These are phyloP conservation scores for Curvularia sp. DNA, from an alignment of 2,329 filamentous ascomycete species.

Conservation along the genomic window DNA sequence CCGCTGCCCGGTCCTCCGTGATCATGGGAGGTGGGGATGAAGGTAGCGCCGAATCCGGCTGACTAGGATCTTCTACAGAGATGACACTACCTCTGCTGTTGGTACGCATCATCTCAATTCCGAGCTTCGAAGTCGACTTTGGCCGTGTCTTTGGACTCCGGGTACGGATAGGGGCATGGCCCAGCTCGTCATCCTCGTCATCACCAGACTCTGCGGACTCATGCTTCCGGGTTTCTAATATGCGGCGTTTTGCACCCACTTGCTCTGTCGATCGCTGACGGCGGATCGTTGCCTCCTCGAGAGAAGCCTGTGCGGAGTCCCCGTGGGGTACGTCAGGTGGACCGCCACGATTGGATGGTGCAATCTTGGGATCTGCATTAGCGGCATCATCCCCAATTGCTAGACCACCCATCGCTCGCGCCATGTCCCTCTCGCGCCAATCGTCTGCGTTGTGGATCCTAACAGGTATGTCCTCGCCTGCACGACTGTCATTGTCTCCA, in stretches of 20 bases:
- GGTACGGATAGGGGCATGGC: slow-evolving; percentile 60
- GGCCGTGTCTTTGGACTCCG: slow-evolving; percentile 60
- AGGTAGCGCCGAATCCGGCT: slow-evolving; percentile 43
- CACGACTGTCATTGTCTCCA: slow-evolving; percentile 81
- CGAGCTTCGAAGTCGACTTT: slow-evolving; percentile 75
- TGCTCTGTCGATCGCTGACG: slow-evolving; percentile 76
- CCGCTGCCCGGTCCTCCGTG: slow-evolving; percentile 50
- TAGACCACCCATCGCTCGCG: slow-evolving; percentile 66
- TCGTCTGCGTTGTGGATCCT: slow-evolving; percentile 77
- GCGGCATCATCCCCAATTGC: slow-evolving; percentile 75
- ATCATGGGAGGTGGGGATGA: slow-evolving; percentile 53
- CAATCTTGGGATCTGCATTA: slow-evolving; percentile 44
- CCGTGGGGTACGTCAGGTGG: slow-evolving; percentile 51
- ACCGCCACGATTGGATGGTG: slow-evolving; percentile 43
- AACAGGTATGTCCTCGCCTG: slow-evolving; percentile 76
- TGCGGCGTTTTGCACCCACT: slow-evolving; percentile 75
- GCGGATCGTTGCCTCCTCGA: slow-evolving; percentile 60
- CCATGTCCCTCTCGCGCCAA: slow-evolving; percentile 70
- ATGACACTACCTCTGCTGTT: slow-evolving; percentile 86
- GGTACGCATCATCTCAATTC: slow-evolving; percentile 97
- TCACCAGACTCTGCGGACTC: slow-evolving; percentile 89
- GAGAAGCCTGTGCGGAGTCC: slow-evolving; percentile 65
- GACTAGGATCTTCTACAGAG: slow-evolving; percentile 56
- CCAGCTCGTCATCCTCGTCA: slow-evolving; percentile 92
- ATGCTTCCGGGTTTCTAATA: slow-evolving; percentile 72